Conservation (phyloP, 2,329 filamentous ascomycete species). For the Pyrenophora tritici-repentis region DNA sequence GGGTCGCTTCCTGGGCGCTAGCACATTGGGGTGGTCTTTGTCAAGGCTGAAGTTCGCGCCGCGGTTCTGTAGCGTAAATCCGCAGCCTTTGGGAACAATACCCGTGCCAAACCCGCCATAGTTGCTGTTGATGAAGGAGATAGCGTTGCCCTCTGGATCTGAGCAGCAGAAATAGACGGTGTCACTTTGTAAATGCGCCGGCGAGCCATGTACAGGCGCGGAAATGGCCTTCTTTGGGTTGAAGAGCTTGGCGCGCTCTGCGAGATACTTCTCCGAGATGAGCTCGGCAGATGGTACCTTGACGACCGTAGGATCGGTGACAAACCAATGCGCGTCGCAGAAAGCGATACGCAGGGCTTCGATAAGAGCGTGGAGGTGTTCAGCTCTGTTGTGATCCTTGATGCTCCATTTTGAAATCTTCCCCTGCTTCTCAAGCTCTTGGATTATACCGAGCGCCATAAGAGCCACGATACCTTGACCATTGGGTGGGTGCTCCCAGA, state of each 20-base stretch:
- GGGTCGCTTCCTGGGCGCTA: slow-evolving; percentile 82
- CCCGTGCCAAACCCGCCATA: slow-evolving; percentile 86
- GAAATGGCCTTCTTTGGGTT: slow-evolving; percentile 57
- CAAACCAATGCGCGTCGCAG: slow-evolving; percentile 86
- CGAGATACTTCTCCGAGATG: slow-evolving; percentile 74
- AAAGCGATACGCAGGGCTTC: slow-evolving; percentile 89
- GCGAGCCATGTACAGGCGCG: slow-evolving; percentile 68
- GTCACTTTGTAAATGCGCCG: slow-evolving; percentile 83
- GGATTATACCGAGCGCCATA: slow-evolving; percentile 90
- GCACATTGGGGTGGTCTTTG: slow-evolving; percentile 73
- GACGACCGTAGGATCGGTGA: slow-evolving; percentile 77
- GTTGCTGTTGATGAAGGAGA: slow-evolving; percentile 96
- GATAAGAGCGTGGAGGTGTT: slow-evolving; percentile 79
- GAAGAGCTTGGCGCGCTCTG: slow-evolving; percentile 69
- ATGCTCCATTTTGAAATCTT: slow-evolving; percentile 73
- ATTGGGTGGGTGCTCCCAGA: slow-evolving; percentile 98
- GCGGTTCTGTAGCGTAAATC: slow-evolving; percentile 93
- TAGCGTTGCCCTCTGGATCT: slow-evolving; percentile 82
- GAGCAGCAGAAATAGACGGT: slow-evolving; percentile 93
- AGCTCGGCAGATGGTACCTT: slow-evolving; percentile 72
- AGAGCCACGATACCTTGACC: slow-evolving; percentile 94
- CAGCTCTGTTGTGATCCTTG: slow-evolving; percentile 78
- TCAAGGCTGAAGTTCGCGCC: slow-evolving; percentile 82
- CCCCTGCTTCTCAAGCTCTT: slow-evolving; percentile 77
- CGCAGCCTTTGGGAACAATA: slow-evolving; percentile 84